Conservation (phyloP, 2,329 filamentous ascomycete genomes). For the Penicillium sp. region DNA sequence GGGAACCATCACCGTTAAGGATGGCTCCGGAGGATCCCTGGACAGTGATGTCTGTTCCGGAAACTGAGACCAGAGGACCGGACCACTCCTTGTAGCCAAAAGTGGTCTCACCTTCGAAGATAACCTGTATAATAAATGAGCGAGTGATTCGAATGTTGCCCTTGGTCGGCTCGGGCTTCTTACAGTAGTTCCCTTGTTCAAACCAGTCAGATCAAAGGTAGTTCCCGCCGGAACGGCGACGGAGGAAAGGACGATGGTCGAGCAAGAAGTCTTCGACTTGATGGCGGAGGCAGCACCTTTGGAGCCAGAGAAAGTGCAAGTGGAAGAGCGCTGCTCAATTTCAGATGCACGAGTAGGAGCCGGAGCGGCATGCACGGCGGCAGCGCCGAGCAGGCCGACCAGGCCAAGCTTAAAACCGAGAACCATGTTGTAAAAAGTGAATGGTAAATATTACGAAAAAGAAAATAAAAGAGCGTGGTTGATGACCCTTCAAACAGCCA, state of each 20-base stretch:
- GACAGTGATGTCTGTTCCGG: constrained; percentile 15
- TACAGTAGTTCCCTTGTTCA: constrained; percentile 16
- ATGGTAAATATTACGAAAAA: background rate
- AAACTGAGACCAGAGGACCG: constrained; percentile 15
- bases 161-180: background rate
- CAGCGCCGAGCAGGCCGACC: background rate
- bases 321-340: constrained; percentile 14
- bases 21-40: constrained; percentile 13
- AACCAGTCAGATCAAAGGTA: constrained; percentile 15
- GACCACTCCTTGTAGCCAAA: constrained; percentile 19
- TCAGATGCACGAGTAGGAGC: constrained; percentile 11
- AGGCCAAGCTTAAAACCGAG: background rate
- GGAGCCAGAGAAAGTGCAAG: constrained; percentile 17
- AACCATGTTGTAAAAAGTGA: background rate
- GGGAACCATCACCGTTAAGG: constrained; percentile 24
- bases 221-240: constrained; percentile 17
- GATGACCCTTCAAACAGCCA: background rate
- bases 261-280: constrained; percentile 14
- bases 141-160: background rate
- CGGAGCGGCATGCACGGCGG: constrained; percentile 10
- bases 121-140: constrained; percentile 2
- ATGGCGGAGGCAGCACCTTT: constrained; percentile 13
- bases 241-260: constrained; percentile 14
- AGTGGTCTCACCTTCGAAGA: constrained; percentile 17
- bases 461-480: background rate